These are phyloP conservation scores for Camelina hispida DNA, from an alignment of 345 rosid genomes.

Conservation along the genomic window DNA sequence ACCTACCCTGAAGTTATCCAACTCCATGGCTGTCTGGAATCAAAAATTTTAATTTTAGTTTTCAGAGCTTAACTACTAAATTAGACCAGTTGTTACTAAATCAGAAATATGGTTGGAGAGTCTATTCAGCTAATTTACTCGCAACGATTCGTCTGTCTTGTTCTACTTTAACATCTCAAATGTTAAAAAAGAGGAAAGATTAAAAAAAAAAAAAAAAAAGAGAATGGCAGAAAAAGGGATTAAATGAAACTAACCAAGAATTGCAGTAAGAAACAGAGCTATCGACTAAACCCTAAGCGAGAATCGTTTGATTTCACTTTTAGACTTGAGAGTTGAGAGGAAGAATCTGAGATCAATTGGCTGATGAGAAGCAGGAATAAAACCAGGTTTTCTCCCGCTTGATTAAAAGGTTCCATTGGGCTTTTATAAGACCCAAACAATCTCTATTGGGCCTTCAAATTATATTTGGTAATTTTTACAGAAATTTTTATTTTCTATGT, in stretches of 20 bases:
- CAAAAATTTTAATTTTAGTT: no score
- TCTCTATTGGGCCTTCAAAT: not conserved
- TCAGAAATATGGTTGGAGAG: conserved; percentile 1
- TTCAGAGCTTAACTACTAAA: not conserved
- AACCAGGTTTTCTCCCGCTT: conserved; percentile 1
- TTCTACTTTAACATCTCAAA: not conserved
- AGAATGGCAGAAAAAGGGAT: not conserved
- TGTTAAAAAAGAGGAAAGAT: not conserved
- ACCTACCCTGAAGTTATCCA: conserved; percentile 61
- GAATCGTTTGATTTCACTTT: conserved; percentile 13
- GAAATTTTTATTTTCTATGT: no score
- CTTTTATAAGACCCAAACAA: not conserved
- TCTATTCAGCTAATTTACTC: conserved; percentile 3
- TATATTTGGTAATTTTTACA: not conserved
- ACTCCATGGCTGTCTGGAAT: conserved; percentile 46
- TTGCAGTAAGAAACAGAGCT: conserved; percentile 12
- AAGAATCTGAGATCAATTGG: conserved; percentile 32
- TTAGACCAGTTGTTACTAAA: not conserved
- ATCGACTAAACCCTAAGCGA: conserved; percentile 23
- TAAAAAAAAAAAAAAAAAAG: not conserved
- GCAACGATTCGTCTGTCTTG: conserved; percentile 1
- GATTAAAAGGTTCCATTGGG: not conserved
- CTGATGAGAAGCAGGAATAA: not conserved
- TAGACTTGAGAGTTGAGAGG: not conserved
- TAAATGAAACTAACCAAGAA: conserved; percentile 24